Evolutionary conservation across 2,329 filamentous ascomycete species (phyloP), one percentile per base, ranked within the genome.

Genomic region (Pyrenochaeta sp.): DNA sequence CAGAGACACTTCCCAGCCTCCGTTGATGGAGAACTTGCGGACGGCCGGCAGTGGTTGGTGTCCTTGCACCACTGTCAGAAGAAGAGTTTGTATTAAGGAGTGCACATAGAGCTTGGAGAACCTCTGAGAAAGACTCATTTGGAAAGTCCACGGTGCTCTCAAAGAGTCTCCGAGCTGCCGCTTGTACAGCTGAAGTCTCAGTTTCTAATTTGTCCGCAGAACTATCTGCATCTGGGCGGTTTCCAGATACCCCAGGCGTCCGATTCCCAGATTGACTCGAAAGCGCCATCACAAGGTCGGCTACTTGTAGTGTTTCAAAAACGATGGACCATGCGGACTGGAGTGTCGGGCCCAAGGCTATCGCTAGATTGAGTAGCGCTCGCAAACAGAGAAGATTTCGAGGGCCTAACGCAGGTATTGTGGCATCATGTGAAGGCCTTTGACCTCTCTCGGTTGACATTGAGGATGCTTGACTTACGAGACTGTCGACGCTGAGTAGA

Each of bases 61-160:
- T 64, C 27, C 60, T 59, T 37, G 68, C 63, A 23, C 61, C 67
- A 45, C 60, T 71, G 17, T 67, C 60, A 14, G 56, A 46, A n/a
- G 54, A 42, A 17, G 54, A 57, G 20, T 60, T 67, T 5, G 63
- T 62, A 42, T 75, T 82, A 5, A 96, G 81, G 6, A 97, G 80
- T 40, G 84, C 82, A 67, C 92, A 92, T 3, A 97, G 82, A 0
- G 92, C 89, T 48, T 82, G 79, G 1, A 98, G 81, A 9, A 98
- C 86, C 58, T 91, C 86, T 4, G 89, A 79, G 65, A 98, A 98
- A 0, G 92, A 82, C 14, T 87, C 83, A 60, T 94, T 92, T 0
- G 92, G 91, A 66, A 96, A 98, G 64, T 97, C 93, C 14, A 90
- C 83, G 0, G 93, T 98, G 75, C 92, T 97, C 72, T 98, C 95